These are phyloP conservation scores for Calocera viscosa DNA, from an alignment of 768 basidiomycete species.

Conservation along the genomic window DNA sequence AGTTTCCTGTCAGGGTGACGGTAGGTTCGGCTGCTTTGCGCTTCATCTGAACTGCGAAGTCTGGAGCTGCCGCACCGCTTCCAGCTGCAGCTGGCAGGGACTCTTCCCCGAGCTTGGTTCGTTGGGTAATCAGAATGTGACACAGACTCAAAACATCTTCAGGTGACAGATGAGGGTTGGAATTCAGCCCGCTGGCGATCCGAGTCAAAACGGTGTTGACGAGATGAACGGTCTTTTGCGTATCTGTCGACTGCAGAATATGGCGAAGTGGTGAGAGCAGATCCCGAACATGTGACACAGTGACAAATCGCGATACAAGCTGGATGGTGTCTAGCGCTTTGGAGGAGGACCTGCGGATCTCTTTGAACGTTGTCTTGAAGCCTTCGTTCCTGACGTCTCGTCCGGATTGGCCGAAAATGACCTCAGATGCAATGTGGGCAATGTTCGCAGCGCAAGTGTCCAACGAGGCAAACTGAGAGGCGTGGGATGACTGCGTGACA, in stretches of 20 bases:
- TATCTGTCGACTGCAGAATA: slow-evolving; percentile 76
- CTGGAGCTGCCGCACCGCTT: slow-evolving; percentile 32
- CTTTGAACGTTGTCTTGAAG: slow-evolving; percentile 89
- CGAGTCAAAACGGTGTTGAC: slow-evolving; percentile 83
- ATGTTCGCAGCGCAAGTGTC: slow-evolving; percentile 70
- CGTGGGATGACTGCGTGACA: slow-evolving; percentile 51
- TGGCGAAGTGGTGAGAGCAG: slow-evolving; percentile 67
- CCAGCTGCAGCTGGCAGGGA: slow-evolving; percentile 25
- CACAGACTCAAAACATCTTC: slow-evolving; percentile 67
- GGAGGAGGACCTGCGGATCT: slow-evolving; percentile 73
- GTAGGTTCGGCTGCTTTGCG: slow-evolving; percentile 42
- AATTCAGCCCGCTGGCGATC: slow-evolving; percentile 70
- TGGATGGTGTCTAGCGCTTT: slow-evolving; percentile 78
- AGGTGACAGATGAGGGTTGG: slow-evolving; percentile 59
- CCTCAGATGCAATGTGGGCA: slow-evolving; percentile 70
- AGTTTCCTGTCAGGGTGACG: slow-evolving; percentile 74
- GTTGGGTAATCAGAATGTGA: slow-evolving; percentile 81
- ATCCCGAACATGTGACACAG: slow-evolving; percentile 60
- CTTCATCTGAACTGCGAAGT: slow-evolving; percentile 67
- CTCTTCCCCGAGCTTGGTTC: slow-evolving; percentile 72
- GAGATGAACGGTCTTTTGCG: slow-evolving; percentile 62
- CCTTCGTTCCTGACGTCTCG: slow-evolving; percentile 78
- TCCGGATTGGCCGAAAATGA: slow-evolving; percentile 87
- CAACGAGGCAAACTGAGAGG: slow-evolving; percentile 44
- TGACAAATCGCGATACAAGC: slow-evolving; percentile 63